A percentile compares a stretch with the other conserved stretches of the same genome.
Evolutionary conservation across 495 filamentous ascomycete genomes (phyloP).

Genomic region (Polyplosphaeria fusca): DNA sequence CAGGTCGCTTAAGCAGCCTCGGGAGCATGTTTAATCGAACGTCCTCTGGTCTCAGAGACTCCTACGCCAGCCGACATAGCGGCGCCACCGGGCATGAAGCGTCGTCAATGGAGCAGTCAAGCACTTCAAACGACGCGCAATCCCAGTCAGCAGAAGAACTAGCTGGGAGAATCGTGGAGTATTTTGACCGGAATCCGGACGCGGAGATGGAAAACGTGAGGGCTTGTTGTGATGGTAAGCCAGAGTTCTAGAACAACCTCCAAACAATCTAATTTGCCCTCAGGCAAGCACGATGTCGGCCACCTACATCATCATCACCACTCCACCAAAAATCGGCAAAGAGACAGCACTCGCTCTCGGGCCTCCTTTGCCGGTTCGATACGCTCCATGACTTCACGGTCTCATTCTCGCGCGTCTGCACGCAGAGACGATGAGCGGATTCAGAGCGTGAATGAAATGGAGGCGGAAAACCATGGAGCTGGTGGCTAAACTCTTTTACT

Average conservation of each 20-base stretch:
- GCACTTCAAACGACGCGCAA: constrained; percentile 73
- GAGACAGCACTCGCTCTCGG: constrained; percentile 14
- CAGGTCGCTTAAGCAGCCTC: constrained; percentile 38
- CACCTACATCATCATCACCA: constrained; percentile 49
- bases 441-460: no score
- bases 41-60: constrained; percentile 19
- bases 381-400: constrained; percentile 25
- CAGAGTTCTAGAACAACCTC: background rate
- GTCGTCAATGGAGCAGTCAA: constrained; percentile 66
- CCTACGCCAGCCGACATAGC: constrained; percentile 37
- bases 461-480: constrained; percentile 13
- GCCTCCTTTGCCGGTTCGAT: constrained; percentile 11
- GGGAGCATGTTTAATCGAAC: constrained; percentile 34
- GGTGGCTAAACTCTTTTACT: constrained; percentile 5
- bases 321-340: constrained; percentile 22
- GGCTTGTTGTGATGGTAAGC: constrained; percentile 93
- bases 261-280: constrained; percentile 4
- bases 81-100: constrained; percentile 30
- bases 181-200: no score
- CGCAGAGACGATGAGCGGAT: background rate
- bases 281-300: constrained; percentile 75
- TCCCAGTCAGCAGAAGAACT: constrained; percentile 71
- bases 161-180: no score
- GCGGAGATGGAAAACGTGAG: constrained; percentile 79
- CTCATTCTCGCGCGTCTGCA: constrained; percentile 19